Base-by-base conservation (phyloP, 331 rosid species). In the Prunus yedoensis region DNA sequence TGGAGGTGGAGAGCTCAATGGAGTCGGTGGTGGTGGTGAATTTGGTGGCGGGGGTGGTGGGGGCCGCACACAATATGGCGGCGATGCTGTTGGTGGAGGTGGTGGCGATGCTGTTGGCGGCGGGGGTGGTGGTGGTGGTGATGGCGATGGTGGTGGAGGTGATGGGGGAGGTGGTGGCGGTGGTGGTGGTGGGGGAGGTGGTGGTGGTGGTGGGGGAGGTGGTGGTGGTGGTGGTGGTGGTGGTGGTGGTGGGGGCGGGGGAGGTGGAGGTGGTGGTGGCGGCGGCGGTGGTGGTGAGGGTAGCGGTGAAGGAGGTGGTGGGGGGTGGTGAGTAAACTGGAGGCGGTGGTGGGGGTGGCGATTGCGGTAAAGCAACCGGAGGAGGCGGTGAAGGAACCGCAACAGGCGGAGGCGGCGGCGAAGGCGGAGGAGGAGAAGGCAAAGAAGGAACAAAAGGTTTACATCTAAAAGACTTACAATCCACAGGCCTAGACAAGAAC, bases 401-500 rank as follows among this genome's bases (percentile, higher is more conserved):
- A 0, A 85, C 79, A 0, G 83, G 79, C n/a, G n/a, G n/a, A n/a
- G n/a, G n/a, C 23, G 90, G 73, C 1, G 89, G 84, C 0, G 90
- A 77, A 0, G 85, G 78, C 3, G 85, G 73, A 0, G 75, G 68
- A 1, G 84, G 77, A 0, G 88, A 79, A 0, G 88, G 84, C 13
- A 79, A 41, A 70, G 83, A 57, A 82, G 90, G 93, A 59, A 82
- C 84, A 78, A 77, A 89, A 18, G 88, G 56, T 54, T 85, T 85
- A 35, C 99, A 94, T 25, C 82, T 83, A 77, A 89, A 93, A 14
- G 97, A 88, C 12, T 67, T 75, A 18, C 97, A 94, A 67, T 90
- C 87, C 76, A 94, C 93, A 43, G 88, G 96, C 77, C 71, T 85
- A 32, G 98, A 90, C 93, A 82, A 81, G 83, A 94, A 94, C 68